A percentile compares a stretch with the other conserved stretches of the same genome.
These are phyloP conservation scores for Kodamaea sagamina DNA, from an alignment of 805 yeast genomes.

Conservation along the genomic window DNA sequence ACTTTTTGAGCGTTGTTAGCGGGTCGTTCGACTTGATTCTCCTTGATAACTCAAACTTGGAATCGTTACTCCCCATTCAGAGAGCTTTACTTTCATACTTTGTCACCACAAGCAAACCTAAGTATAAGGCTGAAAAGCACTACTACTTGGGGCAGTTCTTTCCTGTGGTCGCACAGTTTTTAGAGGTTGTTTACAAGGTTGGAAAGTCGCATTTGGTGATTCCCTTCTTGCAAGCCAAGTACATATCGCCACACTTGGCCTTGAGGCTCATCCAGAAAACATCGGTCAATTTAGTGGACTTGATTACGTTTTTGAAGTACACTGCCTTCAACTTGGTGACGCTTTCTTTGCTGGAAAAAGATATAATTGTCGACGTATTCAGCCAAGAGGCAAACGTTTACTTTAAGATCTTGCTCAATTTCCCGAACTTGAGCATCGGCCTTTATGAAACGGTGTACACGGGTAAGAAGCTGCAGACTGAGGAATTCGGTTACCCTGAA, in stretches of 20 bases:
- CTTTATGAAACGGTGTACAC: conserved; percentile 12
- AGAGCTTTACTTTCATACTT: conserved; percentile 8
- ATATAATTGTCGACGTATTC: conserved; percentile 12
- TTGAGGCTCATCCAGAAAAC: conserved; percentile 18
- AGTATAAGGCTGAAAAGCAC: conserved; percentile 10
- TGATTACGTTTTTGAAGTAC: conserved; percentile 29
- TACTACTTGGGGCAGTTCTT: conserved; percentile 14
- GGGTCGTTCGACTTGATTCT: conserved; percentile 18
- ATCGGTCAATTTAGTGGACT: conserved; percentile 19
- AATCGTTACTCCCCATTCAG: conserved; percentile 8
- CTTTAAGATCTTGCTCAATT: conserved; percentile 24
- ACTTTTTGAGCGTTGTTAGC: conserved; percentile 9
- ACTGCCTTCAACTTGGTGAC: conserved; percentile 30
- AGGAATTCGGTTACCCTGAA: conserved; percentile 9
- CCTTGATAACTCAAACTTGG: conserved; percentile 9
- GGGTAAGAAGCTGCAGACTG: conserved; percentile 7
- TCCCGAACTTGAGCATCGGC: conserved; percentile 24
- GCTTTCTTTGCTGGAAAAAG: conserved; percentile 18
- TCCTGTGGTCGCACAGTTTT: conserved; percentile 20
- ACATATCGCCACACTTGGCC: conserved; percentile 26
- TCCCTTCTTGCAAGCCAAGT: conserved; percentile 16
- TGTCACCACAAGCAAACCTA: conserved; percentile 13
- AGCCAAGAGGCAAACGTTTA: conserved; percentile 24
- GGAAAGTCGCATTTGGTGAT: conserved; percentile 22
- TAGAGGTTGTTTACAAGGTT: conserved; percentile 18